Conservation (phyloP, 2,329 filamentous ascomycete genomes). For the Aplosporella prunicola region DNA sequence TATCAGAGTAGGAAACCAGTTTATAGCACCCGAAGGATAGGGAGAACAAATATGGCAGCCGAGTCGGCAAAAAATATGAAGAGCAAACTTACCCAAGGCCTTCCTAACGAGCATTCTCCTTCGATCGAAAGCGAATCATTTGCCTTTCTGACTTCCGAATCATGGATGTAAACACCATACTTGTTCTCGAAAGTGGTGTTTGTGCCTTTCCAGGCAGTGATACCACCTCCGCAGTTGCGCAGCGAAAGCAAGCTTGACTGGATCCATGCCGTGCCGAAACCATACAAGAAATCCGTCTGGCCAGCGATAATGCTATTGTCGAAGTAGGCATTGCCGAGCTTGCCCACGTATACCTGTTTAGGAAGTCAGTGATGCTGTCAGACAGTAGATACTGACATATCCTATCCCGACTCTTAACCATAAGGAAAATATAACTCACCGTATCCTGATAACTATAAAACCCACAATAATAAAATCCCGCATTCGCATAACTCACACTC, state of each 20-base stretch:
- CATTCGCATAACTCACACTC: slow-evolving; percentile 53
- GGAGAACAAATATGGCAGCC: too few species aligned
- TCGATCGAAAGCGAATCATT: slow-evolving; percentile 39
- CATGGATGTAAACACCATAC: slow-evolving; percentile 56
- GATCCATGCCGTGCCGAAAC: slow-evolving; percentile 56
- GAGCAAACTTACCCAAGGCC: slow-evolving; percentile 44
- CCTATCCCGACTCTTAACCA: too few species aligned
- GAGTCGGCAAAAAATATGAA: too few species aligned
- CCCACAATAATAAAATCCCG: slow-evolving; percentile 57
- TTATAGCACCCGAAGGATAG: neutral
- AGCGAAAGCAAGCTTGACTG: slow-evolving; percentile 45
- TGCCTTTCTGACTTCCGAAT: slow-evolving; percentile 44
- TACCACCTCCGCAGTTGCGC: slow-evolving; percentile 54
- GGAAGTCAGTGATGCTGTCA: too few species aligned
- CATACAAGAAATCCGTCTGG: slow-evolving; percentile 60
- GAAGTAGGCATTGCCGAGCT: slow-evolving; percentile 58
- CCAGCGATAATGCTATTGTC: slow-evolving; percentile 52
- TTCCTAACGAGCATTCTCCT: slow-evolving; percentile 47
- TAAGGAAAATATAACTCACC: too few species aligned
- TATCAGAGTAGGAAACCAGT: too few species aligned
- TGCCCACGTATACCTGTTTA: slow-evolving; percentile 51
- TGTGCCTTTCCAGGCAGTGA: slow-evolving; percentile 60
- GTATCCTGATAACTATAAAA: slow-evolving; percentile 63
- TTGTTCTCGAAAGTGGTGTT: slow-evolving; percentile 59
- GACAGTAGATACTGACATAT: too few species aligned